Base-by-base conservation (phyloP, 352 stramenopile genomes). In the Pythium monospermum region DNA sequence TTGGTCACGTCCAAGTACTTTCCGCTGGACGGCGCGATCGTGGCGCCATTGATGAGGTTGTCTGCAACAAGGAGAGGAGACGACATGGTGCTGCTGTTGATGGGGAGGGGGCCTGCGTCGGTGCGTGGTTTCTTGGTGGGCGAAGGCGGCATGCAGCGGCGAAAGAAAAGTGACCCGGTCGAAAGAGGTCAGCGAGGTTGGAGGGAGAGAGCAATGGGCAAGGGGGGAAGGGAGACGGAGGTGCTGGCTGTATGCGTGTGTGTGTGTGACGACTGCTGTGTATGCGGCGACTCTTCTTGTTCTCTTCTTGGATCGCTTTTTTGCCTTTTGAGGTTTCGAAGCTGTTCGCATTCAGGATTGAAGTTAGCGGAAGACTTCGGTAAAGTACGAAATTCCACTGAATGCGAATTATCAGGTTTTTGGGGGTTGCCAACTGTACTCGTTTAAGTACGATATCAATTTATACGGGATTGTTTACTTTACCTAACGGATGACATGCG, bases 1-100 rank as follows among this genome's bases (percentile, higher is more conserved):
- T 80, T 91, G 35, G 86, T 69, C 18, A 95, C 69, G 49, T 84
- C 55, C 2, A 90, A 12, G 46, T 82, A 89, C 21, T 73, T 33
- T 28, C 57, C 59, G 18, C 49, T 56, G 6, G 41, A 40, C 8
- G 83, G 62, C 15, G 77, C 36, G 1, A 87, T 69, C 31, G 89
- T 89, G 27, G 51, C 54, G 28, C 78, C 80, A 38, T 84, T 50
- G 52, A 93, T 79, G 19, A 90, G 67, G 63, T 93, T 93, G 53
- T 88, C 49, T 12, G 68, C 74, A 10, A 66, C 49, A 35, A 47
- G 11, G n/a, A 46, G 36, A 10, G 36, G 36, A n/a, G n/a, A 31
- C 32, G 41, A 12, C 50, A 51, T 51, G 18, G 21, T 32, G 13
- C 7, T 35, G 30, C 7, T 35, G n/a, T n/a, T n/a, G n/a, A n/a